These are phyloP conservation scores for Scedosporium boydii DNA, from an alignment of 2,329 filamentous ascomycete species.

Conservation along the genomic window DNA sequence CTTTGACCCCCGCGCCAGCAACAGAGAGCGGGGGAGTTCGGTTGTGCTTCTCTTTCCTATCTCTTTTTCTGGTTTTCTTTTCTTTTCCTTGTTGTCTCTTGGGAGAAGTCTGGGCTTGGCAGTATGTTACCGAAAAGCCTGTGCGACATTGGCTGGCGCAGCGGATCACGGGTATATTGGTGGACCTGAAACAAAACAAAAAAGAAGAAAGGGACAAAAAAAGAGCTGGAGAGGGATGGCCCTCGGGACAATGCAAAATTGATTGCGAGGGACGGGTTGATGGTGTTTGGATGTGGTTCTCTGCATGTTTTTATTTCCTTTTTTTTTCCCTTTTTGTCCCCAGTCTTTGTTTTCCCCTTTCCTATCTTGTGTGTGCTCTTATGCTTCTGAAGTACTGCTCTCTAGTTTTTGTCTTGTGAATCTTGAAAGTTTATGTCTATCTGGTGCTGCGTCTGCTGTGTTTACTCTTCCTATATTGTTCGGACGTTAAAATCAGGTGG, in stretches of 20 bases:
- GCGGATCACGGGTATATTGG: background rate
- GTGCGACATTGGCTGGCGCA: background rate
- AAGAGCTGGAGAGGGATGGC: background rate
- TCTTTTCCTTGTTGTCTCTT: background rate
- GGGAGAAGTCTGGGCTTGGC: background rate
- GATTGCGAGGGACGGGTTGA: background rate
- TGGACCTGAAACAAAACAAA: background rate
- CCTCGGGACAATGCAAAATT: background rate
- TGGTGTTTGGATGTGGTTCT: background rate
- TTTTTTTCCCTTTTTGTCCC: background rate
- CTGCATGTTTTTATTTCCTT: background rate
- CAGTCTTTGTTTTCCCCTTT: background rate
- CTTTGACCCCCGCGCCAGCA: background rate
- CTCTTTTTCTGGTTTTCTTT: background rate
- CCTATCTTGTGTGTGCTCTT: background rate
- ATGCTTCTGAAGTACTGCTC: background rate
- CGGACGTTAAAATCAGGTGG: background rate
- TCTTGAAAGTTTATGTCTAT: background rate
- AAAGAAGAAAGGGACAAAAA: background rate
- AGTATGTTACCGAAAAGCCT: background rate
- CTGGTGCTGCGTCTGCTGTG: background rate
- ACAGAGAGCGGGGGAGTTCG: background rate
- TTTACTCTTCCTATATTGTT: background rate
- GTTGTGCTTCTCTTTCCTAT: background rate
- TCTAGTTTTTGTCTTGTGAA: slow-evolving; percentile 2